Evolutionary conservation across 1,139 yeast species (phyloP), one percentile per base, ranked within the genome.

Genomic region (Sugiyamaella xylanicola): DNA sequence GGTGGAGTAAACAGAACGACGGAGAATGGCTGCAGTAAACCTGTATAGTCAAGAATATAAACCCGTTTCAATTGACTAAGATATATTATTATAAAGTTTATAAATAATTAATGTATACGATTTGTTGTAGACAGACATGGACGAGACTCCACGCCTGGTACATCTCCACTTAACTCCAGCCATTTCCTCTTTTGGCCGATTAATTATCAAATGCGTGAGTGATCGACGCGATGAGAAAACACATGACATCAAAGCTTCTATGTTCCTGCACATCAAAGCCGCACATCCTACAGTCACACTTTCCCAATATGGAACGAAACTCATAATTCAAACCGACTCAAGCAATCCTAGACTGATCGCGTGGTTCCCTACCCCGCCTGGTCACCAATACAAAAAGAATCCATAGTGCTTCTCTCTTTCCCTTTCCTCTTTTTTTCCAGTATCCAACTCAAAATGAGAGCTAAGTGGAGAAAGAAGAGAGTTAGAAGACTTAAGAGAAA

Each of bases 401-500:
- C 40, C 29, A 27, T 22, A n/a, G 22, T 39, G 32, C 46, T 50
- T 47, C 55, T 45, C 49, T 42, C 48, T 42, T 43, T 42, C 40
- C 48, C 51, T 50, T 53, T 51, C 54, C 50, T 49, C 50, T 45
- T 55, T 49, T 54, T 16, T 53, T 52, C 45, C 55, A 54, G 39
- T 40, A 25, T 48, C 51, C 35, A 50, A 46, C 50, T 37, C 57
- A 61, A 61, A 59, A 67, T 67, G 71, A 67, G 71, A 67, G 71
- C 69, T 60, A 67, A 67, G 66, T 89, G 96, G 97, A 90, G 96
- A 89, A 91, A 91, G 87, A 91, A 91, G 95, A 90, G 97, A 90
- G 95, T 87, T 81, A 90, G 97, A 89, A 89, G 97, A 89, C 89
- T 91, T 77, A 91, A 91, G 87, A 88, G 97, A 86, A 91, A 91